Conservation (phyloP, 2,329 filamentous ascomycete genomes). For the Eurotiales sp. region DNA sequence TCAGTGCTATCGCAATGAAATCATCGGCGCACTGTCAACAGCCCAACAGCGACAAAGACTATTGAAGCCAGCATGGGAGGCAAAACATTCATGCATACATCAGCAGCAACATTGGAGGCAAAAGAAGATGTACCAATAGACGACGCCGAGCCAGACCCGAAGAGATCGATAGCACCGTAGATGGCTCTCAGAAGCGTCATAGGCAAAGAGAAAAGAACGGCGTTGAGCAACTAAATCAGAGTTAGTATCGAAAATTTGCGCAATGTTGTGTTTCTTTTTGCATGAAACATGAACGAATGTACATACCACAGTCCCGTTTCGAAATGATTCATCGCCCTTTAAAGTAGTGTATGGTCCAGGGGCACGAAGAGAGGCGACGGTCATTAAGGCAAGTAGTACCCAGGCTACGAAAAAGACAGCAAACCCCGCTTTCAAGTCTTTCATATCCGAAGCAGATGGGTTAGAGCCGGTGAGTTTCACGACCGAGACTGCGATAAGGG, state of each 20-base stretch:
- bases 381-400: neutral
- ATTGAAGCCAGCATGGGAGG: constrained; percentile 6
- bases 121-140: constrained; percentile 4
- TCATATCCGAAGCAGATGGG: neutral
- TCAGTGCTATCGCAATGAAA: too few relatives aligned
- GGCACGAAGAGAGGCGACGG: constrained; percentile 2
- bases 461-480: neutral
- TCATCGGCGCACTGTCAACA: neutral
- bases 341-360: constrained; percentile 2
- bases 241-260: too few relatives aligned
- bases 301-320: constrained; percentile 10
- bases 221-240: constrained; percentile 7
- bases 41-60: constrained; percentile 3
- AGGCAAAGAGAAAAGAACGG: constrained; percentile 13
- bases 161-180: constrained; percentile 9
- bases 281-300: neutral
- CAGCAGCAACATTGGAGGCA: constrained; percentile 7
- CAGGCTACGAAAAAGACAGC: constrained; percentile 9
- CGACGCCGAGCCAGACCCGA: neutral
- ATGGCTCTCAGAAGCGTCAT: constrained; percentile 9
- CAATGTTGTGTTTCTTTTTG: neutral
- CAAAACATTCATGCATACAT: constrained; percentile 13
- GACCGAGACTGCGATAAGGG: constrained; percentile 8
- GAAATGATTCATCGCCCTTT: neutral
- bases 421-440: constrained; percentile 8